Evolutionary conservation across 192 early-diverging fungal genomes (phyloP).

Genomic region (Funneliformis geosporum): DNA sequence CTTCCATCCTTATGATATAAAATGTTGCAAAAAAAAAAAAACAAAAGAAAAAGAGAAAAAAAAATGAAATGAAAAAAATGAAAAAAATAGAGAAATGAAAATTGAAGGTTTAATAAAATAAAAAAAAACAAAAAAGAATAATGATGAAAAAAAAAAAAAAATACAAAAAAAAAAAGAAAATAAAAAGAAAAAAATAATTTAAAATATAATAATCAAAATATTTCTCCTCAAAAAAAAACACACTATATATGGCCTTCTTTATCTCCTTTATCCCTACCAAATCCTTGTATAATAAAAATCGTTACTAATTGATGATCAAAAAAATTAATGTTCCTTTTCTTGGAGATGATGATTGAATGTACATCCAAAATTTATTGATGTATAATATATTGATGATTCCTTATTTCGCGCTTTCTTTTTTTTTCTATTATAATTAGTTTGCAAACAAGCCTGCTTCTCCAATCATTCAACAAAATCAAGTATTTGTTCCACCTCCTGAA

Average conservation of each 20-base stretch:
- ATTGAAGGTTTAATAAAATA: slow-evolving; percentile 26
- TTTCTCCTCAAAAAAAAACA: neutral
- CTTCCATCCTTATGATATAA: too few species aligned
- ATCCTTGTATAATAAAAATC: neutral
- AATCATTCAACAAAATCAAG: slow-evolving; percentile 15
- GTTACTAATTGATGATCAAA: neutral
- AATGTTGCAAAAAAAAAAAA: neutral
- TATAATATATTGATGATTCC: neutral
- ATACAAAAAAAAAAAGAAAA: neutral
- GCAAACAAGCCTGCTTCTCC: neutral
- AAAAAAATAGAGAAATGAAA: slow-evolving; percentile 24
- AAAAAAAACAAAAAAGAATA: neutral
- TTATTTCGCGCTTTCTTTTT: neutral
- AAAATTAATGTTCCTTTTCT: neutral
- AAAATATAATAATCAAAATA: neutral
- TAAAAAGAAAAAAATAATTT: neutral
- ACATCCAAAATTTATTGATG: neutral
- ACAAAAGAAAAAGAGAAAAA: slow-evolving; percentile 8
- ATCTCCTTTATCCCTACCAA: neutral
- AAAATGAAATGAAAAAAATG: neutral
- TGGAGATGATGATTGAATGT: neutral
- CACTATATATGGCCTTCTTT: neutral
- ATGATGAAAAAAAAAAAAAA: neutral
- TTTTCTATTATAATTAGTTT: slow-evolving; percentile 19
- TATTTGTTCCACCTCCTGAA: slow-evolving; percentile 27